These are phyloP conservation scores for Quercus dentata DNA, from an alignment of 306 rosid genomes.

Conservation along the genomic window DNA sequence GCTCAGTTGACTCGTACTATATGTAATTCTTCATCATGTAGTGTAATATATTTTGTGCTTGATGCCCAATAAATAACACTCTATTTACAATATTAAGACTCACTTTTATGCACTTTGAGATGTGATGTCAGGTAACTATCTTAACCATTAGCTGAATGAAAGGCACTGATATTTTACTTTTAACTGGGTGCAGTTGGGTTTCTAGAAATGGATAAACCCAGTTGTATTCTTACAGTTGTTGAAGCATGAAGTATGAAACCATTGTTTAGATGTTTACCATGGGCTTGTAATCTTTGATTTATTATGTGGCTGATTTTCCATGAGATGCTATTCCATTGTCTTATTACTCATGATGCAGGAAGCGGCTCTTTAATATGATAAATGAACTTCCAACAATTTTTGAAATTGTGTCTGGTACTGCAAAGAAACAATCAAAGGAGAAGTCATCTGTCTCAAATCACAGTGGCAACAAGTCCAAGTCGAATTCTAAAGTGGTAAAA, in stretches of 20 bases:
- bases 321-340: background rate
- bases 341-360: constrained; percentile 42
- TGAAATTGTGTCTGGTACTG: constrained; percentile 82
- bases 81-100: background rate
- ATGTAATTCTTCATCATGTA: background rate
- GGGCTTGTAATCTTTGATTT: background rate
- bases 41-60: background rate
- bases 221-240: background rate
- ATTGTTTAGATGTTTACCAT: background rate
- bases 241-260: background rate
- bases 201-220: background rate
- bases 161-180: background rate
- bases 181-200: background rate
- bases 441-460: constrained; percentile 68
- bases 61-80: background rate
- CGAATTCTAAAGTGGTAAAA: constrained; percentile 61
- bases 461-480: constrained; percentile 75
- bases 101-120: background rate
- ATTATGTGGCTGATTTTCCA: background rate
- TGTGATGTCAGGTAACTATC: background rate
- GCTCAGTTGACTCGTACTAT: background rate
- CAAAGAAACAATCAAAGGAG: constrained; percentile 80
- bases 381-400: constrained; percentile 81
- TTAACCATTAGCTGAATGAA: background rate
- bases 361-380: constrained; percentile 78